Evolutionary conservation across 371 early-diverging fungal genomes (phyloP).

Genomic region (Mucor piriformis): DNA sequence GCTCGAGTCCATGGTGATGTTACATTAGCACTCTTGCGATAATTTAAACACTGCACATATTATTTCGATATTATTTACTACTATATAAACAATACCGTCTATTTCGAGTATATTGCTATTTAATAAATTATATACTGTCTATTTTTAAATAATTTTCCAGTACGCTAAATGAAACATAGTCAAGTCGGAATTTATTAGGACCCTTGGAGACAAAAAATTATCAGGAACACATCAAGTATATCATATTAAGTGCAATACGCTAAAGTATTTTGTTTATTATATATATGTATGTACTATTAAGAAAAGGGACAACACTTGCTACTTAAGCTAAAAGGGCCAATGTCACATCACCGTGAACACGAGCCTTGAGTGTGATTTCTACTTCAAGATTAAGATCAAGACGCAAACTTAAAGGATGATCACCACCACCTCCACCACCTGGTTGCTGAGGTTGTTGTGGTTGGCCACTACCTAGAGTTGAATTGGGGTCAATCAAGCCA

Average conservation of each 20-base stretch:
- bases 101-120: background rate
- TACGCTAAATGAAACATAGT: no score
- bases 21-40: conserved; percentile 30
- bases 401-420: conserved; percentile 28
- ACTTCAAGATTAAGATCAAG: conserved; percentile 39
- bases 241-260: no score
- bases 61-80: background rate
- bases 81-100: no score
- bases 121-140: background rate
- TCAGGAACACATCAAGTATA: no score
- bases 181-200: no score
- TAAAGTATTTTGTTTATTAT: background rate
- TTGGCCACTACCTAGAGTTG: conserved; percentile 5
- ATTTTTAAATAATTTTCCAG: no score
- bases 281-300: conserved; percentile 4
- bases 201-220: no score
- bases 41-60: background rate
- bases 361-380: conserved; percentile 36
- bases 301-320: background rate
- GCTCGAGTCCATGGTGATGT: conserved; percentile 41
- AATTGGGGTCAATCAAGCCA: conserved; percentile 13
- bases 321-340: conserved; percentile 33
- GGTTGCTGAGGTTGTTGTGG: conserved; percentile 11
- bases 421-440: conserved; percentile 15
- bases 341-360: conserved; percentile 39